These are phyloP conservation scores for Breynia disticha DNA, from an alignment of 441 rosid species.

Conservation along the genomic window DNA sequence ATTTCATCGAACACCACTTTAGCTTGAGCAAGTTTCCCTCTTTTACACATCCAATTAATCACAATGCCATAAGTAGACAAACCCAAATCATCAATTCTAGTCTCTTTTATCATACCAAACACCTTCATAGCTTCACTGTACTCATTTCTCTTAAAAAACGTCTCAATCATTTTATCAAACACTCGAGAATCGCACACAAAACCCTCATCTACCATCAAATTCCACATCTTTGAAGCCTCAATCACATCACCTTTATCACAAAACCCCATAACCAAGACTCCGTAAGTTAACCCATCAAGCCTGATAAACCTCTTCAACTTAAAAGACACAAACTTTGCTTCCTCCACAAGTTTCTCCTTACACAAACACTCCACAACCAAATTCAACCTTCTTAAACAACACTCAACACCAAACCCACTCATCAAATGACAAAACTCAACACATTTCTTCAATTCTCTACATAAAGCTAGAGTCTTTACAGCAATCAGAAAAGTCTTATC, in stretches of 20 bases:
- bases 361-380: constrained; percentile 46
- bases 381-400: constrained; percentile 38
- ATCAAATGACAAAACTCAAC: constrained; percentile 49
- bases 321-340: constrained; percentile 47
- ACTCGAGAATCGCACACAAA: constrained; percentile 39
- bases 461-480: constrained; percentile 44
- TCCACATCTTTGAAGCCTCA: constrained; percentile 74
- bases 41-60: constrained; percentile 60
- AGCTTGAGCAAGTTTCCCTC: constrained; percentile 43
- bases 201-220: constrained; percentile 66
- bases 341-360: constrained; percentile 43
- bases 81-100: constrained; percentile 39
- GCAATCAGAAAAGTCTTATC: constrained; percentile 54
- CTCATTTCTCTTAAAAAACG: constrained; percentile 49
- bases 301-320: constrained; percentile 47
- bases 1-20: constrained; percentile 53
- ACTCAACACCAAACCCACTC: constrained; percentile 45
- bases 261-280: constrained; percentile 49
- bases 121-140: constrained; percentile 60
- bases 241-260: constrained; percentile 58
- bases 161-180: constrained; percentile 52
- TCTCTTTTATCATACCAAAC: constrained; percentile 41
- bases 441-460: constrained; percentile 64
- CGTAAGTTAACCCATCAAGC: constrained; percentile 47
- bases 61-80: constrained; percentile 56